Evolutionary conservation across 768 basidiomycete genomes (phyloP).

Genomic region (Cystofilobasidium capitatum): DNA sequence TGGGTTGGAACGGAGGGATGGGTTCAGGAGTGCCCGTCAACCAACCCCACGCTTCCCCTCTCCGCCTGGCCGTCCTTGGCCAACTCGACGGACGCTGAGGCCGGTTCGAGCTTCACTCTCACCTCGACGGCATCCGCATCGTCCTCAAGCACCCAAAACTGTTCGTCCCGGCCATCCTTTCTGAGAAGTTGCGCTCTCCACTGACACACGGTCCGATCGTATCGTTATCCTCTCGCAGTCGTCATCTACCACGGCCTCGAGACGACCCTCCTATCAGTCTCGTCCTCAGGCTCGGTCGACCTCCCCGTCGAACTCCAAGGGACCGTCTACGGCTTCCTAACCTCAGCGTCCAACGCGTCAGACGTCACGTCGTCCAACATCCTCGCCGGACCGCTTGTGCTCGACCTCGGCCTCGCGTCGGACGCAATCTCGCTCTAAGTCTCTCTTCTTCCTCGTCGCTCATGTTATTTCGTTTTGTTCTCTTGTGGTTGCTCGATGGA

Average conservation of each 20-base stretch:
- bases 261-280: neutral
- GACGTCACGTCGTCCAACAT: neutral
- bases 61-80: slow-evolving; percentile 45
- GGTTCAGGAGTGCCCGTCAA: slow-evolving; percentile 46
- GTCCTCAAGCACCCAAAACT: neutral
- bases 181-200: neutral
- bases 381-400: neutral
- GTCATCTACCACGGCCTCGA: neutral
- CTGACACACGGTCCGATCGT: slow-evolving; percentile 34
- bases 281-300: neutral
- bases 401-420: neutral
- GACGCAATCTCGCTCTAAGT: neutral
- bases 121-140: neutral
- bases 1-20: slow-evolving; percentile 39
- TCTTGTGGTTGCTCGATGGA: too few relatives aligned
- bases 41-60: slow-evolving; percentile 48
- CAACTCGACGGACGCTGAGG: slow-evolving; percentile 23
- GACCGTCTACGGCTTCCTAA: neutral
- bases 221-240: slow-evolving; percentile 28
- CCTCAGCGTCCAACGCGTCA: neutral
- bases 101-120: neutral
- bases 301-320: neutral
- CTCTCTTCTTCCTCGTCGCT: too few relatives aligned
- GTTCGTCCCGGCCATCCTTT: neutral
- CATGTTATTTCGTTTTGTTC: too few relatives aligned